These are phyloP conservation scores for Fusarium brevicatenulatum DNA, from an alignment of 2,329 filamentous ascomycete genomes.

Conservation along the genomic window DNA sequence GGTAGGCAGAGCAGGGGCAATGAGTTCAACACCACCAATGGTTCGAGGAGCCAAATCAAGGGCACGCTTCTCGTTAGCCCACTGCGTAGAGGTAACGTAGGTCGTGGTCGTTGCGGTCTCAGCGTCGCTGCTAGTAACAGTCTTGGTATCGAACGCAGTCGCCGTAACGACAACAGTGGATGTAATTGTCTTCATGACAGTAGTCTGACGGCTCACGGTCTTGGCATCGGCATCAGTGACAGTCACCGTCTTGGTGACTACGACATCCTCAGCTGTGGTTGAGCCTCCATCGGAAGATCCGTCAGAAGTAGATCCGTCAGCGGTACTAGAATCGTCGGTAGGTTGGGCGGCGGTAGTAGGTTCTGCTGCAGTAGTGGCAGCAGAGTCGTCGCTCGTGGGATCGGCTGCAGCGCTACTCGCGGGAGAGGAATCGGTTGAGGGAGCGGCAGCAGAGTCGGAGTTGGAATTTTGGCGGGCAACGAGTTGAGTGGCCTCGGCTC, in stretches of 20 bases:
- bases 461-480: slow-evolving; percentile 28
- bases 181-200: slow-evolving; percentile 44
- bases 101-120: slow-evolving; percentile 51
- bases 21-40: slow-evolving; percentile 27
- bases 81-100: slow-evolving; percentile 49
- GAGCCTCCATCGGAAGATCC: background rate
- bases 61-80: slow-evolving; percentile 49
- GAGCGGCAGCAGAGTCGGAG: background rate
- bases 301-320: background rate
- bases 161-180: slow-evolving; percentile 50
- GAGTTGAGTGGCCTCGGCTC: slow-evolving; percentile 37
- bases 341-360: slow-evolving; percentile 17
- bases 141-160: slow-evolving; percentile 50
- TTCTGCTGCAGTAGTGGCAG: slow-evolving; percentile 16
- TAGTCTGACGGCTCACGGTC: slow-evolving; percentile 46
- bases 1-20: slow-evolving; percentile 33
- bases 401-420: slow-evolving; percentile 7
- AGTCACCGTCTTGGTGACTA: slow-evolving; percentile 47
- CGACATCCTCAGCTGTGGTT: slow-evolving; percentile 40
- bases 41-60: slow-evolving; percentile 45
- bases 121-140: slow-evolving; percentile 50
- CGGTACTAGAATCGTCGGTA: slow-evolving; percentile 11
- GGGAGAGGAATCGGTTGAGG: slow-evolving; percentile 1
- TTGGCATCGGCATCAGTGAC: slow-evolving; percentile 43
- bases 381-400: slow-evolving; percentile 1